A percentile compares a stretch with the other conserved stretches of the same genome.
phyloP scores from a whole-genome alignment of 345 rosid genomes.

The Lepidium sativum region DNA sequence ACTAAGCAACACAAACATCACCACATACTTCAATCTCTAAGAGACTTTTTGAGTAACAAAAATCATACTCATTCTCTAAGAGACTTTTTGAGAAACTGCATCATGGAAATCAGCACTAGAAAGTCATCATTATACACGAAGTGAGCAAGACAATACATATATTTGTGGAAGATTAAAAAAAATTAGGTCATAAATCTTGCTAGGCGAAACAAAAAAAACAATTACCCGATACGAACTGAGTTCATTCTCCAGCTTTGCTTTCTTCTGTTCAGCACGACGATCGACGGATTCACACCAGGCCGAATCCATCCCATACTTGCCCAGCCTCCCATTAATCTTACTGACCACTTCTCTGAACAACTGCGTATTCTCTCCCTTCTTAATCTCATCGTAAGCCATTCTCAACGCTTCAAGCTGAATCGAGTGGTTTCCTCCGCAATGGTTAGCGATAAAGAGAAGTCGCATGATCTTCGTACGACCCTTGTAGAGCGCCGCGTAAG shows the following conservation, averaged over 20 bases:
- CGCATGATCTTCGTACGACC: conserved; percentile 87
- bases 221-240: conserved; percentile 89
- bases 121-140: not conserved
- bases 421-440: conserved; percentile 50
- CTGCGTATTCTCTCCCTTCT: conserved; percentile 92
- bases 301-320: conserved; percentile 46
- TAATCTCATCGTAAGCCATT: conserved; percentile 93
- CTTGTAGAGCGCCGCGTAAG: conserved; percentile 76
- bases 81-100: not conserved
- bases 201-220: not conserved
- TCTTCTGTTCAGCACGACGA: conserved; percentile 76
- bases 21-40: not conserved
- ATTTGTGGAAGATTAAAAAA: not conserved
- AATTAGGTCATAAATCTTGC: conserved; percentile 11
- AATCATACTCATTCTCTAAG: not conserved
- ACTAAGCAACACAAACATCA: not conserved
- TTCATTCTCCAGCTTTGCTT: conserved; percentile 82
- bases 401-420: conserved; percentile 81
- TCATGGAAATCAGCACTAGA: not conserved
- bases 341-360: conserved; percentile 66
- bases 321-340: conserved; percentile 57
- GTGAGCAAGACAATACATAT: not conserved
- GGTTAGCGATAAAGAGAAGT: conserved; percentile 71
- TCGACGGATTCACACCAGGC: conserved; percentile 73
- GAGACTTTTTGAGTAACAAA: not conserved